Evolutionary conservation across 2,329 filamentous ascomycete genomes (phyloP), one percentile per base, ranked within the genome.

Genomic region (Diaporthe aspalathi): DNA sequence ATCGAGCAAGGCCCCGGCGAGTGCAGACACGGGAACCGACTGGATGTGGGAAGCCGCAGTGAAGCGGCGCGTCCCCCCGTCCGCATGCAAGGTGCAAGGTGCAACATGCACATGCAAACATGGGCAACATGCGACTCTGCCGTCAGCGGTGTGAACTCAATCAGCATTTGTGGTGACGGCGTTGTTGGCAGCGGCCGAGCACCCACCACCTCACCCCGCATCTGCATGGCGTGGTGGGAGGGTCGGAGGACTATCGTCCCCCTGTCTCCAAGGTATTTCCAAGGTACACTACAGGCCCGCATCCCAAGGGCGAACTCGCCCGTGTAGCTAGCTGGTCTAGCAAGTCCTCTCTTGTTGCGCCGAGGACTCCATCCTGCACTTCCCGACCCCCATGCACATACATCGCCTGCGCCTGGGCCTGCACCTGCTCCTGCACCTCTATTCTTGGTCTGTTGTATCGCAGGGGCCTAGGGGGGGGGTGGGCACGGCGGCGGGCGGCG

Each of bases 111-210:
- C n/a, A n/a, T n/a, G n/a, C n/a, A n/a, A n/a, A n/a, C n/a, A n/a
- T n/a, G n/a, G n/a, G n/a, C n/a, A 49, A 63, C 43, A 63, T 63
- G 60, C 60, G 45, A 65, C 60, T 50, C 45, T 65, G 60, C 45
- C 60, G 60, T 50, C 60, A 50, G 60, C 60, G 60, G 60, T 65
- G 60, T 65, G 60, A 65, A 65, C 29, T 65, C 60, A 65, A 50
- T 38, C 43, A 35, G 27, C 6, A 20, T 17, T 17, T 12, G 32
- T 35, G 43, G 45, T 32, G 60, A 35, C 60, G 60, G 45, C 43
- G 56, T 60, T 60, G 56, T 35, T 65, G 29, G 60, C 60, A 50
- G 60, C 45, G 60, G 60, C 45, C 45, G 60, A 50, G 60, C 60
- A 50, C 60, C 57, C 43, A 65, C 60, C 60, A 63, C 43, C 45